Evolutionary conservation across 345 rosid species (phyloP), one percentile per base, ranked within the genome.

Genomic region (Salix brachista): DNA sequence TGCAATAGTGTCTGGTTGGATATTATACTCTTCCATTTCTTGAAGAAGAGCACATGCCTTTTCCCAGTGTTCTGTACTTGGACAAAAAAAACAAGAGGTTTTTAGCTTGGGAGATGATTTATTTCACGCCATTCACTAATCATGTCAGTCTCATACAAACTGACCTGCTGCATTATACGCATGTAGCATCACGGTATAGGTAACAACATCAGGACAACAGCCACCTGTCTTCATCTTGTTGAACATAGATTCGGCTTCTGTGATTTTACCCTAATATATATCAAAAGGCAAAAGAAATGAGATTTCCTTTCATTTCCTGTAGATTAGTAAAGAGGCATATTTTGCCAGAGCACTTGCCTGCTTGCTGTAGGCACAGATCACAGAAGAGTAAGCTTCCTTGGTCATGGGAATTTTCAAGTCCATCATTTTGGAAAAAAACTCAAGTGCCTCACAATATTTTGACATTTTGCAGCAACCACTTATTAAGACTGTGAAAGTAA

Each of bases 201-300:
- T 84, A 46, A 94, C 84, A 74, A 90, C 89, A 87, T 94, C 97
- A 81, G 88, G 97, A 80, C 74, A 36, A 78, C 94, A 87, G 66
- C 94, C 91, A 81, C 85, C 84, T 80, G 67, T 68, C 81, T 87
- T 95, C 97, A 92, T 95, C 85, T 73, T 23, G 78, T 85, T 83
- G 85, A 95, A 95, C 82, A 89, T 81, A 61, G 93, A 87, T 83
- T 95, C 94, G 50, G 97, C 97, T 86, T 95, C 92, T 39, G 79
- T 75, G 46, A 91, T 77, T 84, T 82, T 90, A 62, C 94, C 96
- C 99, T 91, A 83, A 77, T 58, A 78, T 30, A 56, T 11, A 7
- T 72, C 48, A 39, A 68, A 36, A 34, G 65, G 75, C 60, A 72
- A 41, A 65, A 26, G 23, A 54, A 28, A 48, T 44, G 28, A 77